Evolutionary conservation across 495 filamentous ascomycete genomes (phyloP), one percentile per base, ranked within the genome.

Genomic region (Neurospora sp.): DNA sequence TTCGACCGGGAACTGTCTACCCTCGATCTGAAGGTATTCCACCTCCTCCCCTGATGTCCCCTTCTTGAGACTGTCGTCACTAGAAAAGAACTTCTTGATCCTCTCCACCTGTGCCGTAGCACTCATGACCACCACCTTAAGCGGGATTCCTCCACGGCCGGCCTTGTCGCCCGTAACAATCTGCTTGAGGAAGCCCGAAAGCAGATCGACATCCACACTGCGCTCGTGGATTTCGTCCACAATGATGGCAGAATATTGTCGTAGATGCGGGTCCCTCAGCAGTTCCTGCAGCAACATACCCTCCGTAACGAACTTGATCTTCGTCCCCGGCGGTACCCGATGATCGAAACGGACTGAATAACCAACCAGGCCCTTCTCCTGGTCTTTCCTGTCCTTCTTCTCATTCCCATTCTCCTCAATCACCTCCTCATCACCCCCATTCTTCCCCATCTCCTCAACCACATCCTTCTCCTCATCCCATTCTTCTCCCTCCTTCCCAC

Each of bases 221-320:
- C 96, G 87, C 82, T 99, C 96, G 82, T 99, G 96, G 3, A 98
- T 94, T 78, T 99, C 96, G 83, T 99, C 96, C 10, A 99, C 92
- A 69, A 98, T 86, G 3, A 99, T 86, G 1, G 91, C 93, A 74
- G 93, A 95, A 78, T 99, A 99, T 76, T 91, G 88, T 39, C 85
- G 87, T 75, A 99, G 82, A 79, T 89, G 84, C 3, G 95, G 93
- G 80, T 98, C 96, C 70, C 90, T 87, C 59, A 98, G 81, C 84
- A 98, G 90, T 80, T 99, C 96, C 81, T 98, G 94, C 16, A 99
- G 84, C 65, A 99, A 84, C 92, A 97, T 98, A 70, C 96, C 96
- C 80, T 99, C 96, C 0, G 96, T 99, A 74, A 99, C 83, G 76
- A 92, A 99, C 79, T 98, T 98, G 79, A 99, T 91, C 73, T 85